These are phyloP conservation scores for Botrytis tulipae DNA, from an alignment of 2,329 filamentous ascomycete genomes.

Conservation along the genomic window DNA sequence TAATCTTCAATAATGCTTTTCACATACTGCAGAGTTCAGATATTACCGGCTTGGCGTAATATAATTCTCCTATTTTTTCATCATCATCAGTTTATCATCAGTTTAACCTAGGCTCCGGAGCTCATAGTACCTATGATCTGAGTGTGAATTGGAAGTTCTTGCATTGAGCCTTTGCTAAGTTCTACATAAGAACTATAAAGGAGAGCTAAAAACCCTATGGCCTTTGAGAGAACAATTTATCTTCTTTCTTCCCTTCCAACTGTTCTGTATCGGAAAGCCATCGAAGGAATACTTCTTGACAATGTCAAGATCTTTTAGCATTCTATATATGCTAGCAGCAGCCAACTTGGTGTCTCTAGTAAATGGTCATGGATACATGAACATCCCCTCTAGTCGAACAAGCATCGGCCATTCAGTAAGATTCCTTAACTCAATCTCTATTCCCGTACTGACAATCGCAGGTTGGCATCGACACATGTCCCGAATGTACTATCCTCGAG, in stretches of 20 bases:
- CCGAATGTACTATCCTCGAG: conserved; percentile 54
- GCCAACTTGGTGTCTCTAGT: background rate
- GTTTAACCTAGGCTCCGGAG: background rate
- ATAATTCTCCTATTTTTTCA: background rate
- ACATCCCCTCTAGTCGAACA: conserved; percentile 45
- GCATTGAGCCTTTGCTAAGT: background rate
- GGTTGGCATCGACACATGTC: conserved; percentile 48
- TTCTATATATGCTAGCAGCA: background rate
- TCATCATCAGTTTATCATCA: background rate
- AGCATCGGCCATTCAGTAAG: conserved; percentile 48
- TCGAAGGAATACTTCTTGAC: no score
- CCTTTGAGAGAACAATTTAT: background rate
- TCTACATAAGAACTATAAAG: background rate
- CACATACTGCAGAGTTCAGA: background rate
- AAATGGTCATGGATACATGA: conserved; percentile 48
- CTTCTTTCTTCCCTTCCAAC: background rate
- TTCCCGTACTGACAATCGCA: background rate
- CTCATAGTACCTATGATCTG: background rate
- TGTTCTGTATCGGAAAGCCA: background rate
- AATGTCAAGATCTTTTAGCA: background rate
- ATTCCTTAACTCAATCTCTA: conserved; percentile 25
- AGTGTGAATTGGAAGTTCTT: background rate
- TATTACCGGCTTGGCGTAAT: background rate
- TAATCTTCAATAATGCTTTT: background rate
- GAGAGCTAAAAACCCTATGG: background rate